A percentile compares a stretch with the other conserved stretches of the same genome.
Conservation (phyloP, 2,329 filamentous ascomycete genomes). For the Mycosphaerelloides madeirae region DNA sequence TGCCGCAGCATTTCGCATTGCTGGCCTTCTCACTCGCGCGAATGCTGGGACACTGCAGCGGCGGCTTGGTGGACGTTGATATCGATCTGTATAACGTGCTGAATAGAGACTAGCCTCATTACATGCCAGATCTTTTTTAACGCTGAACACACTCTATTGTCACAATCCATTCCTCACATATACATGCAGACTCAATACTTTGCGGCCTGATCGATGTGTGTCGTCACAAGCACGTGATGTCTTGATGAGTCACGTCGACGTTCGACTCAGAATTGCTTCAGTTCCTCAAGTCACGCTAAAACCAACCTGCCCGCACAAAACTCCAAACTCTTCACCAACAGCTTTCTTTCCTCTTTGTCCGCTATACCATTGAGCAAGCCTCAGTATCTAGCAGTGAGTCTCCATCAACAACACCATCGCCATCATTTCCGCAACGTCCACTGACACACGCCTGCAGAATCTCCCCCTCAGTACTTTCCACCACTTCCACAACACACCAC, state of each 20-base stretch:
- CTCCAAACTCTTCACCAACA: conserved; percentile 1
- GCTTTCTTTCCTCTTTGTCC: conserved; percentile 9
- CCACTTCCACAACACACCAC: conserved; percentile 18
- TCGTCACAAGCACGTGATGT: no score
- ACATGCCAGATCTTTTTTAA: no score
- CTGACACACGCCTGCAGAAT: conserved; percentile 1
- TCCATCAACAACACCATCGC: not conserved
- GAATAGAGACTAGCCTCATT: no score
- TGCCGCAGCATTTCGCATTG: conserved; percentile 10
- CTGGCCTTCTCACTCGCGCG: conserved; percentile 10
- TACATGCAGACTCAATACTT: no score
- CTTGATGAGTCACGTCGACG: no score
- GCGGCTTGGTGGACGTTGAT: not conserved
- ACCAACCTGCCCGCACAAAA: not conserved
- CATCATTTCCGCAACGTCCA: not conserved
- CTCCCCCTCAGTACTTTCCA: conserved; percentile 13
- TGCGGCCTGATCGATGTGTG: no score
- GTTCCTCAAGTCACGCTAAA: no score
- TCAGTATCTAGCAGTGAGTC: conserved; percentile 6
- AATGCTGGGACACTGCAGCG: conserved; percentile 6
- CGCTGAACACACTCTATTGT: no score
- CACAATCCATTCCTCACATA: no score
- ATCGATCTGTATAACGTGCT: no score
- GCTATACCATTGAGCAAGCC: conserved; percentile 24
- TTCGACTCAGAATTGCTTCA: no score